A percentile compares a stretch with the other conserved stretches of the same genome.
These are phyloP conservation scores for Cladophialophora exuberans DNA, from an alignment of 2,329 filamentous ascomycete species.

Conservation along the genomic window DNA sequence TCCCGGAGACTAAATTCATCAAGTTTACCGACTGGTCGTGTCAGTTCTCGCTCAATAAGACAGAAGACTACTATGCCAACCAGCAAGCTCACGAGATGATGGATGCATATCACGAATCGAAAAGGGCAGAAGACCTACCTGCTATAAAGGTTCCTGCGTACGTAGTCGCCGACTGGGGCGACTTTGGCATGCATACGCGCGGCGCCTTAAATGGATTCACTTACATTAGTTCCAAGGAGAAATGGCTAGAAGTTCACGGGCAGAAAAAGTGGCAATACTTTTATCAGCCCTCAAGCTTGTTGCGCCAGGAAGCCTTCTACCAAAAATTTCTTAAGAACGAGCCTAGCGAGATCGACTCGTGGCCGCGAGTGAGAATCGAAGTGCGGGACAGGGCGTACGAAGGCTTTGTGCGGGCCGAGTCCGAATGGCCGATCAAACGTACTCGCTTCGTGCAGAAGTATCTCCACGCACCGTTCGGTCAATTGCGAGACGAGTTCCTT, in stretches of 20 bases:
- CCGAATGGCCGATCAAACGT: conserved; percentile 3
- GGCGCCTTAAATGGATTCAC: conserved; percentile 11
- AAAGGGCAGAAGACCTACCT: background rate
- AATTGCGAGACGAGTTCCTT: conserved; percentile 36
- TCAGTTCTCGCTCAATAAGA: conserved; percentile 7
- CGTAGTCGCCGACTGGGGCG: conserved; percentile 14
- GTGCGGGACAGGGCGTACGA: conserved; percentile 4
- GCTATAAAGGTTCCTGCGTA: conserved; percentile 9
- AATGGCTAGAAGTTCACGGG: conserved; percentile 15
- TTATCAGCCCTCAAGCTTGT: conserved; percentile 1
- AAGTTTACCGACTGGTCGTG: conserved; percentile 47
- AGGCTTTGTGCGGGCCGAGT: background rate
- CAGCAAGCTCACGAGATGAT: conserved; percentile 1
- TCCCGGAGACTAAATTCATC: conserved; percentile 63
- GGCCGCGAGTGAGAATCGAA: conserved; percentile 12
- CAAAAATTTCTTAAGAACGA: conserved; percentile 10
- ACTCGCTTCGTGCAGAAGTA: conserved; percentile 7
- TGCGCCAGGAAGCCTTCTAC: conserved; percentile 11
- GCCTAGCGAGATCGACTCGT: conserved; percentile 3
- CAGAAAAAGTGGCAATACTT: conserved; percentile 18
- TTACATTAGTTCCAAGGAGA: conserved; percentile 11
- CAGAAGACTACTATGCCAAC: background rate
- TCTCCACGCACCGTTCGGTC: background rate
- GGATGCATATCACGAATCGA: conserved; percentile 9
- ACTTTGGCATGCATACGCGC: conserved; percentile 11